Percentiles rank a stretch among this genome's conserved stretches.
phyloP scores from a whole-genome alignment of 805 yeast species.

The Saccharomyces paradoxus region DNA sequence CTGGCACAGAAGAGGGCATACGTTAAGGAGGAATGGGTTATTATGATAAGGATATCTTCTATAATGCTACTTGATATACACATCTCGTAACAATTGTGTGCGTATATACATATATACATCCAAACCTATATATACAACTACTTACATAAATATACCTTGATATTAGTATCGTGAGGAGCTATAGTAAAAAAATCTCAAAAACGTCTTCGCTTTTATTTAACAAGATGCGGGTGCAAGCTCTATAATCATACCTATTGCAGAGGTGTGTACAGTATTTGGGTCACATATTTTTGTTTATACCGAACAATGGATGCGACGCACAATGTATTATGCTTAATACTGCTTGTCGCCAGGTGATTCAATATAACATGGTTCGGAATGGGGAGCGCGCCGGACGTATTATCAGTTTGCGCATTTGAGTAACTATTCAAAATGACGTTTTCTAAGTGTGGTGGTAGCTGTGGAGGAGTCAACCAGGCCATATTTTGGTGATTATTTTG shows the following conservation, averaged over 20 bases:
- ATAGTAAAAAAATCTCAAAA: background rate
- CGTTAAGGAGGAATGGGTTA: background rate
- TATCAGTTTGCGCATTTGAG: constrained; percentile 28
- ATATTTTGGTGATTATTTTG: constrained; percentile 43
- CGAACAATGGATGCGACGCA: constrained; percentile 90
- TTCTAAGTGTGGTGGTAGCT: constrained; percentile 92
- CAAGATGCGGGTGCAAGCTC: background rate
- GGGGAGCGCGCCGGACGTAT: constrained; percentile 75
- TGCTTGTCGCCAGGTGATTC: constrained; percentile 91
- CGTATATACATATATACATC: background rate
- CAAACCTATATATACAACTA: background rate
- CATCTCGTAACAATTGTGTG: background rate
- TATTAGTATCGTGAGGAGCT: background rate
- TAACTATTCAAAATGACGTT: constrained; percentile 81
- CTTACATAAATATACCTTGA: background rate
- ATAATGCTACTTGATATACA: background rate
- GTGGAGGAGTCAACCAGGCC: constrained; percentile 80
- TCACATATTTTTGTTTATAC: constrained; percentile 80
- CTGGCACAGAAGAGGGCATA: background rate
- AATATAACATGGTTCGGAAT: constrained; percentile 92
- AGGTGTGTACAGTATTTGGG: constrained; percentile 89
- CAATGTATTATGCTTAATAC: constrained; percentile 84
- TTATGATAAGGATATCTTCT: background rate
- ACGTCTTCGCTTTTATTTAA: background rate
- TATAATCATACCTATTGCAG: background rate